Conservation (phyloP, 106 monocot genomes). For the Apostasia shenzhenica region DNA sequence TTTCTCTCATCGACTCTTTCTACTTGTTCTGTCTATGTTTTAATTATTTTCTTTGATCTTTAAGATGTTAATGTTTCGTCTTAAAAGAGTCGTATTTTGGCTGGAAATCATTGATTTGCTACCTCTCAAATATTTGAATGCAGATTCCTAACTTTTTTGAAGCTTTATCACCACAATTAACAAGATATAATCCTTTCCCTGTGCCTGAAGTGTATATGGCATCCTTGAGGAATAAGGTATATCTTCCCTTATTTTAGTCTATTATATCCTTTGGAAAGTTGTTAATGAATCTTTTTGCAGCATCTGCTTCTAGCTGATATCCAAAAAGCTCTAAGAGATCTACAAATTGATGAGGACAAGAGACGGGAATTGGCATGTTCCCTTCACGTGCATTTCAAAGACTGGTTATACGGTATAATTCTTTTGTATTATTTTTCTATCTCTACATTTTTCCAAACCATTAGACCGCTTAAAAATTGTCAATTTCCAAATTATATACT, state of each 20-base stretch:
- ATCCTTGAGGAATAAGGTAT: slow-evolving; percentile 37
- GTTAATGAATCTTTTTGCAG: slow-evolving; percentile 18
- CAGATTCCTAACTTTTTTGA: slow-evolving; percentile 54
- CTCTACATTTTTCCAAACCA: background rate
- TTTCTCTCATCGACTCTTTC: too few species aligned
- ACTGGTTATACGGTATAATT: slow-evolving; percentile 54
- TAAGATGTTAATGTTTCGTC: too few species aligned
- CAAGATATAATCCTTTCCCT: slow-evolving; percentile 40
- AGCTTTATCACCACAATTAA: slow-evolving; percentile 14
- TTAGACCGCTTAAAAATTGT: too few species aligned
- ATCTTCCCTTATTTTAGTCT: background rate
- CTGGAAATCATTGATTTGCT: background rate
- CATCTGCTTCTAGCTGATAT: slow-evolving; percentile 27
- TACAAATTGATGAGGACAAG: slow-evolving; percentile 32
- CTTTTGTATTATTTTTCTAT: background rate
- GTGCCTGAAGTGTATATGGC: slow-evolving; percentile 35
- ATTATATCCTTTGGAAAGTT: background rate
- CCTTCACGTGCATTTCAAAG: slow-evolving; percentile 57
- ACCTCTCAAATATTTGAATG: slow-evolving; percentile 9
- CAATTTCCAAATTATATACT: background rate
- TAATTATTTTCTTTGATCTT: background rate
- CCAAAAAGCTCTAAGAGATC: slow-evolving; percentile 40
- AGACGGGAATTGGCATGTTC: slow-evolving; percentile 34
- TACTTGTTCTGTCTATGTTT: too few species aligned
- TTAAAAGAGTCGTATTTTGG: background rate